Evolutionary conservation across 2,329 filamentous ascomycete species (phyloP), one percentile per base, ranked within the genome.

Genomic region (Microdochium nivale): DNA sequence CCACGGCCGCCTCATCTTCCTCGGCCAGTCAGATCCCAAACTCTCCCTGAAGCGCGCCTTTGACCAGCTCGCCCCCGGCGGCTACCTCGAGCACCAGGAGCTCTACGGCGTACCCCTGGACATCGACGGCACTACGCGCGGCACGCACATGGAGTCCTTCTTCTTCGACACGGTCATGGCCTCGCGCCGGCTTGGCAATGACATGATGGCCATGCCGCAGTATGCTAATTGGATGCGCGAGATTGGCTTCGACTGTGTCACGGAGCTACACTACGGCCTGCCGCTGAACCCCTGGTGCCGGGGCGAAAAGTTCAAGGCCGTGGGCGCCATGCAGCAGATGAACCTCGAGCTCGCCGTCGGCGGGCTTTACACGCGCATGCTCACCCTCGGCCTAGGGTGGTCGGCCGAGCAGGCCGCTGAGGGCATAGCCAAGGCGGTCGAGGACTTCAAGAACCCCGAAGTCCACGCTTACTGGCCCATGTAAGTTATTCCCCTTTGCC

Each of bases 61-160:
- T n/a, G 49, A 53, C 47, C 46, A 49, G 37, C 51, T 55, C n/a
- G 49, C 46, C 2, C 53, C 51, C 1, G 53, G 53, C n/a, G 53
- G 51, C n/a, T 55, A 53, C 32, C 49, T 55, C 19, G 53, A 55
- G 49, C 44, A 25, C 43, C 49, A 55, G 2, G 53, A 53, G 3
- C 48, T 49, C n/a, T 55, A 55, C 49, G 51, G 37, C n/a, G 23
- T 51, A 14, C 53, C 35, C 16, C 10, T 48, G 14, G 51, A 43
- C 25, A 16, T 53, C 3, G 51, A 55, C 43, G 51, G 49, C 10
- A 50, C 25, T 19, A 7, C 48, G 1, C 13, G 32, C 5, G 53
- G 49, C 8, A 48, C 35, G 9, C 30, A 33, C 37, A 37, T 54
- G 16, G 53, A 52, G 35, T 25, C 32, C 11, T 51, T 52, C 27